Conservation (phyloP, 2,329 filamentous ascomycete species). For the Botrytis fragariae region DNA sequence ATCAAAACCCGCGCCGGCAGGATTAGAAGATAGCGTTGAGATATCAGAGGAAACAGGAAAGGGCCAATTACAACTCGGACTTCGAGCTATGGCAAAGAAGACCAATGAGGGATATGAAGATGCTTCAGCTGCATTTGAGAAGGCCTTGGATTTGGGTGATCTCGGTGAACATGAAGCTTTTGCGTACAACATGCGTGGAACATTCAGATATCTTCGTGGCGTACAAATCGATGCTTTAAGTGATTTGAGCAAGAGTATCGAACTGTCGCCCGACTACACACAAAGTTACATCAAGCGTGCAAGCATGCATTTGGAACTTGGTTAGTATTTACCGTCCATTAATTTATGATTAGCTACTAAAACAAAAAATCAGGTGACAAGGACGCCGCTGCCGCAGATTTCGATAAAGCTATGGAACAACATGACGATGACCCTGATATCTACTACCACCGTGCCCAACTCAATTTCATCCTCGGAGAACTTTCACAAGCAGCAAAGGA, state of each 20-base stretch:
- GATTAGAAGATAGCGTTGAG: slow-evolving; percentile 79
- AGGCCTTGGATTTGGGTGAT: slow-evolving; percentile 77
- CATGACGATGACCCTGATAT: slow-evolving; percentile 92
- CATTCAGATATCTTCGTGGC: slow-evolving; percentile 88
- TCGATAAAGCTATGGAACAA: slow-evolving; percentile 78
- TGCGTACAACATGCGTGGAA: slow-evolving; percentile 94
- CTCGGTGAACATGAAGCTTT: slow-evolving; percentile 82
- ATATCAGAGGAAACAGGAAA: slow-evolving; percentile 74
- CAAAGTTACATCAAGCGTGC: slow-evolving; percentile 99
- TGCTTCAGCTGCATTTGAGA: slow-evolving; percentile 80
- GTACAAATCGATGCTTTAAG: slow-evolving; percentile 78
- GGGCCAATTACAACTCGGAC: slow-evolving; percentile 80
- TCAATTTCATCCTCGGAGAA: slow-evolving; percentile 96
- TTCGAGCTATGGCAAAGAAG: slow-evolving; percentile 78
- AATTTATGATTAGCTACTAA: slow-evolving; percentile 35
- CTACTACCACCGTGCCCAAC: slow-evolving; percentile 97
- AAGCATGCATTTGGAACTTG: slow-evolving; percentile 94
- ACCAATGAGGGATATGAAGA: slow-evolving; percentile 90
- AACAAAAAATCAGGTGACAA: slow-evolving; percentile 61
- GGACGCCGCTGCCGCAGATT: slow-evolving; percentile 83
- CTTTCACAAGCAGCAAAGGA: slow-evolving; percentile 93
- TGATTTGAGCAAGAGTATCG: slow-evolving; percentile 90
- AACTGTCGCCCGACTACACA: slow-evolving; percentile 81
- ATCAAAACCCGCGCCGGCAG: slow-evolving; percentile 71
- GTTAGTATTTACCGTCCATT: slow-evolving; percentile 46